phyloP scores from a whole-genome alignment of 2,329 filamentous ascomycete species.

The Cordyceps sp. region DNA sequence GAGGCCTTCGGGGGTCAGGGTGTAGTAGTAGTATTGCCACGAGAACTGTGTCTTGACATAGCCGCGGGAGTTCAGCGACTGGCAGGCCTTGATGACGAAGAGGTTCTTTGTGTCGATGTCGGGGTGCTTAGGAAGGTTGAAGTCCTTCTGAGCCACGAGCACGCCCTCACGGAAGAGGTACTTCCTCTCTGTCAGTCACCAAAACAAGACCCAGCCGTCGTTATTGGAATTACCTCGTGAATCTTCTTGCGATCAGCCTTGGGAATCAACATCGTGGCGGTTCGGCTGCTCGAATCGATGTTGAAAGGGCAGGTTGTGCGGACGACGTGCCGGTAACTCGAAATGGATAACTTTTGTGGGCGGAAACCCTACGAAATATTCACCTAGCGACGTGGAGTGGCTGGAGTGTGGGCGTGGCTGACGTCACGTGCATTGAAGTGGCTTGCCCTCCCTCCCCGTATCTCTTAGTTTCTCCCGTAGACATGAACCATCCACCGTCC shows the following conservation, averaged over 20 bases:
- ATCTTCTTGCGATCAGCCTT: constrained; percentile 99
- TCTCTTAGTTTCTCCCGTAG: too few relatives aligned
- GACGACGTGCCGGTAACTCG: constrained; percentile 19
- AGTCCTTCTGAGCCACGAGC: constrained; percentile 98
- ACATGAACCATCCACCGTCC: too few relatives aligned
- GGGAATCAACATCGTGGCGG: constrained; percentile 84
- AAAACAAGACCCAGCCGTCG: not conserved
- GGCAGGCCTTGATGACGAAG: constrained; percentile 95
- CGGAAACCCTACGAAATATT: constrained; percentile 23
- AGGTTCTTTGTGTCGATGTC: constrained; percentile 99
- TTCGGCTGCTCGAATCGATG: constrained; percentile 31
- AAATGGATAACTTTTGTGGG: constrained; percentile 29
- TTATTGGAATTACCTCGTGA: constrained; percentile 48
- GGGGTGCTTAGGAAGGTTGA: constrained; percentile 91
- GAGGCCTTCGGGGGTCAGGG: constrained; percentile 96
- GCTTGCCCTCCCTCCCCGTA: too few relatives aligned
- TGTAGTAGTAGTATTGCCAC: constrained; percentile 99
- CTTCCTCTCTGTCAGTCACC: constrained; percentile 25
- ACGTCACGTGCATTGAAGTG: constrained; percentile 20
- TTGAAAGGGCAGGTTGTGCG: constrained; percentile 25
- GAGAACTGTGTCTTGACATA: constrained; percentile 99
- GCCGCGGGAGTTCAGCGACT: constrained; percentile 94
- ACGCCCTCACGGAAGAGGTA: constrained; percentile 92
- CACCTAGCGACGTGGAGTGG: constrained; percentile 18
- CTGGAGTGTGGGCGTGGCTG: constrained; percentile 10